Evolutionary conservation across 2,329 filamentous ascomycete genomes (phyloP).

Genomic region (Coleophoma crateriformis): DNA sequence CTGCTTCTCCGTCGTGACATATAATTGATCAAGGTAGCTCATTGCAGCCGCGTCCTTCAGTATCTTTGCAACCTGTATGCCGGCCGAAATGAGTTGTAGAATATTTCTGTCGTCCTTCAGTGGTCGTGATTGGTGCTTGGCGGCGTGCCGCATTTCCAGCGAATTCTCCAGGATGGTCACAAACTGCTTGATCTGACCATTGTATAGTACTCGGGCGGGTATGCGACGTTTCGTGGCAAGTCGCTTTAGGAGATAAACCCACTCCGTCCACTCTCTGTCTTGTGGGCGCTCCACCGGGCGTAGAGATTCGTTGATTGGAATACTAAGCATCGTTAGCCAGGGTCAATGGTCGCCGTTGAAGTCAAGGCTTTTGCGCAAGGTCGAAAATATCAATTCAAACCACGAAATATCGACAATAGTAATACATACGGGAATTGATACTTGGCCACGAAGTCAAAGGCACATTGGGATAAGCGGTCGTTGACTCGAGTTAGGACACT

Average conservation of each 20-base stretch:
- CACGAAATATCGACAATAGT: too few species aligned
- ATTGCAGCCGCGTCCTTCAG: slow-evolving; percentile 79
- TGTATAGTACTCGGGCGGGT: slow-evolving; percentile 76
- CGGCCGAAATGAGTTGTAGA: slow-evolving; percentile 79
- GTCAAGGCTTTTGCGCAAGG: too few species aligned
- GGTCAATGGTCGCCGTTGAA: background rate
- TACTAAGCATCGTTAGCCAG: background rate
- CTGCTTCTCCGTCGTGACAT: slow-evolving; percentile 74
- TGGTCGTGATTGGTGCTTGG: slow-evolving; percentile 76
- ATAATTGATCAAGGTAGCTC: slow-evolving; percentile 75
- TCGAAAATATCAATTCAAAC: too few species aligned
- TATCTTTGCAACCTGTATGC: slow-evolving; percentile 83
- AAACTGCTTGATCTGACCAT: slow-evolving; percentile 87
- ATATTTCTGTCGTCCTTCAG: slow-evolving; percentile 88
- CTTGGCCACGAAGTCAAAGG: slow-evolving; percentile 85
- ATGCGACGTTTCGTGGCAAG: slow-evolving; percentile 83
- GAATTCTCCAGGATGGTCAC: slow-evolving; percentile 86
- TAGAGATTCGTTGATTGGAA: slow-evolving; percentile 55
- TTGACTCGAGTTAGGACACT: slow-evolving; percentile 75
- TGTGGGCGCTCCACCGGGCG: slow-evolving; percentile 67
- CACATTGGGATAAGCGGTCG: slow-evolving; percentile 77
- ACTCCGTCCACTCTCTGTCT: slow-evolving; percentile 86
- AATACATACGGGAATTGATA: slow-evolving; percentile 66
- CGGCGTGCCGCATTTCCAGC: slow-evolving; percentile 79
- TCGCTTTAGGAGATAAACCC: slow-evolving; percentile 82